Evolutionary conservation across 2,329 filamentous ascomycete genomes (phyloP).

Genomic region (Calonectria ilicicola): DNA sequence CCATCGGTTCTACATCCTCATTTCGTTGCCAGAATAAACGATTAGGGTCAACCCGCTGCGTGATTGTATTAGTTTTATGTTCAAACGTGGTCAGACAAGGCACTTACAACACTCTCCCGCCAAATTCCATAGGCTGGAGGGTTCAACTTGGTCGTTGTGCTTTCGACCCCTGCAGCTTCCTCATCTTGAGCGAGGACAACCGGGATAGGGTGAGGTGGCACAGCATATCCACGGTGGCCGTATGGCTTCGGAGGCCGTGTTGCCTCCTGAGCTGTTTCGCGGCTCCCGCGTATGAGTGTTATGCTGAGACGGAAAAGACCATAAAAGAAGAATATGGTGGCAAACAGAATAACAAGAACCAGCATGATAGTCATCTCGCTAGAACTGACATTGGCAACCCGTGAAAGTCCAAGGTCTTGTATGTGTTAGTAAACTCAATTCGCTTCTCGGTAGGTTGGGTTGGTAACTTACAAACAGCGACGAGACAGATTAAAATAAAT

Average conservation of each 20-base stretch:
- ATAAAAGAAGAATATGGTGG: constrained; percentile 85
- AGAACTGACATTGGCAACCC: constrained; percentile 72
- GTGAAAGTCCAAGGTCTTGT: constrained; percentile 80
- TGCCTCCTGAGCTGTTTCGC: constrained; percentile 33
- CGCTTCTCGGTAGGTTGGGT: too few species aligned
- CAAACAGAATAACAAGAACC: constrained; percentile 80
- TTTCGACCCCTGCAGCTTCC: constrained; percentile 70
- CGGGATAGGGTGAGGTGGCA: constrained; percentile 79
- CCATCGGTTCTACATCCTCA: constrained; percentile 48
- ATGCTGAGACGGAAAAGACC: constrained; percentile 80
- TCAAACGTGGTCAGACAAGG: background rate
- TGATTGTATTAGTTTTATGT: constrained; percentile 20
- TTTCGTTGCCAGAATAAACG: constrained; percentile 85
- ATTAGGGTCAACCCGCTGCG: constrained; percentile 81
- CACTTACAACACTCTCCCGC: constrained; percentile 83
- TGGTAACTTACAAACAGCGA: constrained; percentile 73
- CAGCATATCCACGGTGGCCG: constrained; percentile 73
- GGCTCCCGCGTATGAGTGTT: constrained; percentile 65
- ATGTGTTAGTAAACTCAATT: constrained; percentile 8
- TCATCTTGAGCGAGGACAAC: constrained; percentile 82
- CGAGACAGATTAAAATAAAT: constrained; percentile 66
- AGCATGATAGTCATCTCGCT: constrained; percentile 84
- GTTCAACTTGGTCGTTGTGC: constrained; percentile 67
- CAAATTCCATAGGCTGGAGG: constrained; percentile 90
- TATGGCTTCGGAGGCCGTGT: constrained; percentile 55